These are phyloP conservation scores for Paramecium biaurelia DNA, from an alignment of 73 alveolate genomes.

Conservation along the genomic window DNA sequence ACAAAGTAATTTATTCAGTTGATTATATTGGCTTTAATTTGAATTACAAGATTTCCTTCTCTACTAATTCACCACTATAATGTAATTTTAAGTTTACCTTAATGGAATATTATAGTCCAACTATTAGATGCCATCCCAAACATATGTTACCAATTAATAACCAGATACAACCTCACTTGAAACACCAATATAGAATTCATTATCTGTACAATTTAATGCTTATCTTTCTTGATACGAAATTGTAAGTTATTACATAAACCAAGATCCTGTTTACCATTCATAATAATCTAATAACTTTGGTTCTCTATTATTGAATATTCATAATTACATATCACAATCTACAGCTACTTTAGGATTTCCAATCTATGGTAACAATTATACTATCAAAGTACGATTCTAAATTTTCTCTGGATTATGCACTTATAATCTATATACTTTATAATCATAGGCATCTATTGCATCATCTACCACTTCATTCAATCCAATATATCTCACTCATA, in stretches of 20 bases:
- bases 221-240: conserved; percentile 5
- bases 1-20: not conserved
- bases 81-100: not conserved
- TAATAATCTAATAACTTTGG: conserved; percentile 33
- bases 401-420: not conserved
- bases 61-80: not conserved
- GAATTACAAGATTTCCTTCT: not conserved
- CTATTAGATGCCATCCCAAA: not conserved
- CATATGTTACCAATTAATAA: not conserved
- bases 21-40: not conserved
- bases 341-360: conserved; percentile 25
- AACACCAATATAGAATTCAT: conserved; percentile 5
- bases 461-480: not conserved
- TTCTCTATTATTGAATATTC: not conserved
- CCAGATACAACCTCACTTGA: not conserved
- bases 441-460: not conserved
- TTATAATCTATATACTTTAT: not conserved
- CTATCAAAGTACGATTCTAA: not conserved
- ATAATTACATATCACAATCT: not conserved
- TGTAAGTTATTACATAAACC: not conserved
- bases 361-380: not conserved
- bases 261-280: conserved; percentile 9
- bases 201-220: conserved; percentile 26
- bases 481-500: not conserved
- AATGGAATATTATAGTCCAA: not conserved